phyloP scores from a whole-genome alignment of 176 grass and related monocot species.

The maize (Zea mays) region DNA sequence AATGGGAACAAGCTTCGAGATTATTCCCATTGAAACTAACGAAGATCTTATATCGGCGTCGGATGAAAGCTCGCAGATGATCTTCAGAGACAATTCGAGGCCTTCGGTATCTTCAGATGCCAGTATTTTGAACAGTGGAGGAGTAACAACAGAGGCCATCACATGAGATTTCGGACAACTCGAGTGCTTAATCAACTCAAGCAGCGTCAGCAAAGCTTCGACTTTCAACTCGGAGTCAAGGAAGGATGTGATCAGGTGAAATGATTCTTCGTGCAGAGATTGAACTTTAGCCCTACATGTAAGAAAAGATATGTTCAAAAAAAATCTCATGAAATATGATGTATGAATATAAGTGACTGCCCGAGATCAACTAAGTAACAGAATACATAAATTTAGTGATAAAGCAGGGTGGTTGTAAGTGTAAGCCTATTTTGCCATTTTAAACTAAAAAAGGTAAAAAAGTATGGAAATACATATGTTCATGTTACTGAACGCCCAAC shows the following conservation, averaged over 20 bases:
- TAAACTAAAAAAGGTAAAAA: not conserved
- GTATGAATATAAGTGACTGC: not conserved
- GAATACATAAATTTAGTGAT: constrained; percentile 8
- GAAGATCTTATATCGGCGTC: constrained; percentile 48
- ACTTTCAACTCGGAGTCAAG: constrained; percentile 55
- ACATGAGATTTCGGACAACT: constrained; percentile 44
- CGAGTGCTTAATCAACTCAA: constrained; percentile 50
- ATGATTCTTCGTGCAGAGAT: constrained; percentile 54
- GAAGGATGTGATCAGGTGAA: constrained; percentile 57
- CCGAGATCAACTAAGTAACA: not conserved
- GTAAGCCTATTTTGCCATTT: constrained; percentile 8
- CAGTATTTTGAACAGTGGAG: constrained; percentile 53
- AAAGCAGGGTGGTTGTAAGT: not conserved
- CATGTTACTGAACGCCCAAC: not conserved
- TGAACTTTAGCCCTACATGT: constrained; percentile 54
- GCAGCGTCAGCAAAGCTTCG: constrained; percentile 63
- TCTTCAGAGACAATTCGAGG: constrained; percentile 61
- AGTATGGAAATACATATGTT: not conserved
- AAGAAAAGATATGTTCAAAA: constrained; percentile 19
- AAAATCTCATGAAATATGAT: not conserved
- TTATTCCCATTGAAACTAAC: constrained; percentile 63
- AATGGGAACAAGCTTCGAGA: constrained; percentile 62
- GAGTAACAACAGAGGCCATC: constrained; percentile 48
- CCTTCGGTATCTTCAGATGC: constrained; percentile 54
- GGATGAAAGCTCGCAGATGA: constrained; percentile 65